phyloP scores from a whole-genome alignment of 1,284 basidiomycete species.

The Abortiporus biennis region DNA sequence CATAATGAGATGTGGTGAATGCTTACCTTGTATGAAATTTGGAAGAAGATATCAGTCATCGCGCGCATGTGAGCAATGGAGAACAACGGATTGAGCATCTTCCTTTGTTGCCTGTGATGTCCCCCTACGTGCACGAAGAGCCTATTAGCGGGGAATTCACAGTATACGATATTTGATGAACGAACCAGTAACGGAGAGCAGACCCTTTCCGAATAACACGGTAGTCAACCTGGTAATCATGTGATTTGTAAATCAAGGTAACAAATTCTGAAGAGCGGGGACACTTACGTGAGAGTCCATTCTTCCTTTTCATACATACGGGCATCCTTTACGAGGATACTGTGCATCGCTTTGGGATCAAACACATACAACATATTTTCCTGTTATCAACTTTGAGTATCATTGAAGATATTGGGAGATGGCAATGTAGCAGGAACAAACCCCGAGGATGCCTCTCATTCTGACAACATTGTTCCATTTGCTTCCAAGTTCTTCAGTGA shows the following conservation, averaged over 20 bases:
- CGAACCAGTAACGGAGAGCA: constrained; percentile 12
- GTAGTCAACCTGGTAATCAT: neutral
- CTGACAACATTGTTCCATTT: constrained; percentile 1
- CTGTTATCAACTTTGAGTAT: constrained; percentile 8
- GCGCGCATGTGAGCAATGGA: constrained; percentile 24
- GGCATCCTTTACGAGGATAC: constrained; percentile 23
- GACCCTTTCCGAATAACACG: constrained; percentile 11
- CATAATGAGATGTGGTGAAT: neutral
- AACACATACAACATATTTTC: constrained; percentile 18
- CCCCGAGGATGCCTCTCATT: neutral
- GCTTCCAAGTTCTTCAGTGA: neutral
- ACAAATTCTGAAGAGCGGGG: neutral
- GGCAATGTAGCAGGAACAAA: neutral
- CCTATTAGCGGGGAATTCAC: neutral
- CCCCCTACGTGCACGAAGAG: constrained; percentile 11
- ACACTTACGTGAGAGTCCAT: constrained; percentile 36
- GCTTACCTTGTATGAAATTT: constrained; percentile 23
- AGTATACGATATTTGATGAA: neutral
- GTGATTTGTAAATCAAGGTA: constrained; percentile 5
- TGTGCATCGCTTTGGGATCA: constrained; percentile 20
- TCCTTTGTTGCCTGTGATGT: constrained; percentile 10
- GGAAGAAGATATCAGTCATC: constrained; percentile 27
- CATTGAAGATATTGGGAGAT: neutral
- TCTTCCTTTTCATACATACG: constrained; percentile 17
- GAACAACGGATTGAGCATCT: constrained; percentile 5